A percentile compares a stretch with the other conserved stretches of the same genome.
phyloP scores from a whole-genome alignment of 768 basidiomycete genomes.

The Bullera alba region DNA sequence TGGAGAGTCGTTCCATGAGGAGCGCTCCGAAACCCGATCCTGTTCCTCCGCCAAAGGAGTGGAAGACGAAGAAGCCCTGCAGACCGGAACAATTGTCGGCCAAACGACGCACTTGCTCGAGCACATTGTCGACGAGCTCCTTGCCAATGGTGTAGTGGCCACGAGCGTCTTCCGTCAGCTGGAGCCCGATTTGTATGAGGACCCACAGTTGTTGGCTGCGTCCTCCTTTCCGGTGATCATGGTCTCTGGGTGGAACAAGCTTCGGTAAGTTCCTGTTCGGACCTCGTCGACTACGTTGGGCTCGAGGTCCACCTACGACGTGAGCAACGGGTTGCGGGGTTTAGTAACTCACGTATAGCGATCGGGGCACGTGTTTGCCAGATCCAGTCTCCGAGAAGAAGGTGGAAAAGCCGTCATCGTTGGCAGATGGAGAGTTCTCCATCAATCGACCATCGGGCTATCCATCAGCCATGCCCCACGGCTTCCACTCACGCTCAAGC shows the following conservation, averaged over 20 bases:
- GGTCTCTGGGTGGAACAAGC: conserved; percentile 96
- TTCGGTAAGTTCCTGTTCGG: conserved; percentile 87
- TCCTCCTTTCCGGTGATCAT: conserved; percentile 98
- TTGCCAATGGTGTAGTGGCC: conserved; percentile 99
- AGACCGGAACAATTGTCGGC: conserved; percentile 97
- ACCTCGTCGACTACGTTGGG: conserved; percentile 98
- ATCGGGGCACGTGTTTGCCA: conserved; percentile 95
- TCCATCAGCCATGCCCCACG: not conserved
- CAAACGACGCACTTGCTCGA: conserved; percentile 93
- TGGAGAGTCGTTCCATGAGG: conserved; percentile 89
- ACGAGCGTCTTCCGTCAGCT: conserved; percentile 68
- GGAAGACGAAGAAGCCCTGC: conserved; percentile 99
- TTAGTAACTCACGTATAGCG: conserved; percentile 65
- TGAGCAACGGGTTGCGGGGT: not conserved
- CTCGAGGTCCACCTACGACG: conserved; percentile 54
- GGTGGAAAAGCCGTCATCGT: conserved; percentile 91
- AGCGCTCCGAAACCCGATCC: conserved; percentile 99
- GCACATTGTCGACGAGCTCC: conserved; percentile 91
- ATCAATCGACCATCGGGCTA: conserved; percentile 91
- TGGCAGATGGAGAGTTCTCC: conserved; percentile 65
- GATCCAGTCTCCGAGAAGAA: conserved; percentile 99
- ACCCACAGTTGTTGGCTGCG: conserved; percentile 93
- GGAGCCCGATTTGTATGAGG: not conserved
- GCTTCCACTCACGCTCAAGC: conserved; percentile 70
- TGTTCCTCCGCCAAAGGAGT: conserved; percentile 99